Evolutionary conservation across 768 basidiomycete species (phyloP).

Genomic region (Pisolithus albus): DNA sequence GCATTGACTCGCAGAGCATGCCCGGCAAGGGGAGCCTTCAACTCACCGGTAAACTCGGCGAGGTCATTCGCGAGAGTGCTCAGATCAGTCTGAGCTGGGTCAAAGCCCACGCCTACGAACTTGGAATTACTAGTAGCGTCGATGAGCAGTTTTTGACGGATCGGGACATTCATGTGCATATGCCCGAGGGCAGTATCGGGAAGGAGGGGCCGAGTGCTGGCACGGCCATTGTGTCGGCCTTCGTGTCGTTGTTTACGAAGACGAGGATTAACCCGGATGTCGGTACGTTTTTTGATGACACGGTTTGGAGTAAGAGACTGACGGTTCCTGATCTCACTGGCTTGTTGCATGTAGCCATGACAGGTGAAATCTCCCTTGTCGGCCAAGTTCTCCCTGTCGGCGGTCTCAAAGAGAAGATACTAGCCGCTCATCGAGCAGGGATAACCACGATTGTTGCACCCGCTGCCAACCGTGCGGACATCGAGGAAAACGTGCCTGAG

Average conservation of each 20-base stretch:
- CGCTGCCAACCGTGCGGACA: slow-evolving; percentile 84
- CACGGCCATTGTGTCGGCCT: slow-evolving; percentile 85
- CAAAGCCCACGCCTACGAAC: slow-evolving; percentile 79
- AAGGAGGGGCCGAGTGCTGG: slow-evolving; percentile 98
- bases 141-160: slow-evolving; percentile 79
- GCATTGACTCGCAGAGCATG: slow-evolving; percentile 60
- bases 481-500: slow-evolving; percentile 94
- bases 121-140: slow-evolving; percentile 72
- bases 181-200: slow-evolving; percentile 90
- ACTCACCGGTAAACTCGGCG: slow-evolving; percentile 94
- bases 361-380: slow-evolving; percentile 93
- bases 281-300: slow-evolving; percentile 64
- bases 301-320: not conserved
- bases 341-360: slow-evolving; percentile 64
- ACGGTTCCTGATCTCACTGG: too few relatives aligned
- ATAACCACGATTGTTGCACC: slow-evolving; percentile 90
- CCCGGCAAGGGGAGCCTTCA: slow-evolving; percentile 91
- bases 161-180: slow-evolving; percentile 90
- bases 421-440: slow-evolving; percentile 93
- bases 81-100: slow-evolving; percentile 94
- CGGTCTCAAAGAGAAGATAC: slow-evolving; percentile 92
- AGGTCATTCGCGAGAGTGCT: slow-evolving; percentile 94
- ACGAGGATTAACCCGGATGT: slow-evolving; percentile 81
- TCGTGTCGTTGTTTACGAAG: slow-evolving; percentile 87
- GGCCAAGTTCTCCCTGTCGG: slow-evolving; percentile 96